Evolutionary conservation across 495 filamentous ascomycete genomes (phyloP), one percentile per base, ranked within the genome.

Genomic region (Paragyromitra xinjiangensis): DNA sequence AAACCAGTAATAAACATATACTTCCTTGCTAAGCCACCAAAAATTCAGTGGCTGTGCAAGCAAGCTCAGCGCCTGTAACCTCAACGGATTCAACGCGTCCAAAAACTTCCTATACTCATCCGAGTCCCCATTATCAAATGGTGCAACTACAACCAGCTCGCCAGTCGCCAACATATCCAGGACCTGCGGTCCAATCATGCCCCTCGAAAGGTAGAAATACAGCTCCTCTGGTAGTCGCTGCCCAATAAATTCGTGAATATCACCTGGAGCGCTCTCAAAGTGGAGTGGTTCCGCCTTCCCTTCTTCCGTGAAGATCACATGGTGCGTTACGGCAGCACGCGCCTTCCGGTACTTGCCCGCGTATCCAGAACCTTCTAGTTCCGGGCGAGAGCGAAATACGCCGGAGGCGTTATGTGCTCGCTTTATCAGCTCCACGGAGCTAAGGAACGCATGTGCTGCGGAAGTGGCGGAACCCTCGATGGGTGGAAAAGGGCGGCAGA

Each of bases 171-270:
- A 87, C 87, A 90, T 94, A 80, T 92, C 93, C 8, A 96, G 87
- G 16, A 97, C 85, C 50, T 94, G 90, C 1, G 94, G 87, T 6
- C 93, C 90, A 71, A 97, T 88, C 16, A 97, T 83, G 39, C 93
- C 95, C 40, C 88, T 90, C 72, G 93, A 93, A 42, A 98, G 87
- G 80, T 99, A 98, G 82, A 92, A 92, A 83, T 94, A 97, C 6
- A 99, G 85, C 84, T 99, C 96, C 66, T 94, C 90, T 1, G 96
- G 94, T 16, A 99, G 87, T 42, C 94, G 92, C 67, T 94, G 89
- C 24, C 94, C 94, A 77, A 97, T 91, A 81, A 98, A 92, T 78
- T 94, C 91, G 83, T 95, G 92, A 75, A 94, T 87, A 83, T 98
- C 95, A 24, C 85, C 86, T 19, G 95, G 94, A 1, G 91, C 87